Evolutionary conservation across 106 monocot species (phyloP).

Genomic region (Posidonia australis): DNA sequence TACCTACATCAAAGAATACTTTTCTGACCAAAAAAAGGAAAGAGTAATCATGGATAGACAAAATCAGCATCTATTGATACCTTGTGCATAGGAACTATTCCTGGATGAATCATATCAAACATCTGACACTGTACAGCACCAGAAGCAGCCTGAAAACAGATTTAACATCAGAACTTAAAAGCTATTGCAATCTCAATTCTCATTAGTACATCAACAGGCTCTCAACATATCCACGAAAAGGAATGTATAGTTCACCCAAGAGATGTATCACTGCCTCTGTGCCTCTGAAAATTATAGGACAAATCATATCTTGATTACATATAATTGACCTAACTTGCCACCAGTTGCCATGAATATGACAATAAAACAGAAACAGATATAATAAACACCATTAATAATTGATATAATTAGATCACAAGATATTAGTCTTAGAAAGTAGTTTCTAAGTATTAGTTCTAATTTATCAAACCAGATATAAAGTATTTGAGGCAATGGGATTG

Average conservation of each 20-base stretch:
- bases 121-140: conserved; percentile 92
- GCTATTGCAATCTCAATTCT: neutral
- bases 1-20: conserved; percentile 39
- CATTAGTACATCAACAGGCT: neutral
- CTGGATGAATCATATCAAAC: conserved; percentile 87
- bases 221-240: neutral
- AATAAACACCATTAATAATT: no score
- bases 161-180: neutral
- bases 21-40: neutral
- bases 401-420: no score
- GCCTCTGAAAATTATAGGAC: no score
- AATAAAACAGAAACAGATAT: neutral
- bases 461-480: no score
- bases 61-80: conserved; percentile 10
- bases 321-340: neutral
- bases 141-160: conserved; percentile 48
- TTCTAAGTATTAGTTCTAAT: no score
- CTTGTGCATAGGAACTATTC: conserved; percentile 89
- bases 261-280: neutral
- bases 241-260: neutral
- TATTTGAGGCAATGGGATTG: no score
- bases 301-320: neutral
- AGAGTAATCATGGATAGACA: neutral
- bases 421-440: no score
- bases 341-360: neutral